These are phyloP conservation scores for Salicornia ramosissima DNA, from an alignment of 148 eudicot species.

Conservation along the genomic window DNA sequence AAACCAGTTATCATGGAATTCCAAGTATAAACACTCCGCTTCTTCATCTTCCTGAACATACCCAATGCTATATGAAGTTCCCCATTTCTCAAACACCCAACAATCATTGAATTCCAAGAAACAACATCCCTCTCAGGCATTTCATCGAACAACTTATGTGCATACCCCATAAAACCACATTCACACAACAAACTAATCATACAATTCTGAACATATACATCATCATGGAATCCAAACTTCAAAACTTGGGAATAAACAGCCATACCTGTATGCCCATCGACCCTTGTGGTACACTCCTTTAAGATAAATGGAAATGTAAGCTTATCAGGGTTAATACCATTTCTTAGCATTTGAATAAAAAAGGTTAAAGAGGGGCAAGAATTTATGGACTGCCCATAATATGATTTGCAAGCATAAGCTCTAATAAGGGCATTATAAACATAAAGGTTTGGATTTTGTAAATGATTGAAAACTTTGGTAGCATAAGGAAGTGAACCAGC, in stretches of 20 bases:
- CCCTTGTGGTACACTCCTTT: constrained; percentile 47
- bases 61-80: constrained; percentile 44
- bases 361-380: constrained; percentile 26
- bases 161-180: constrained; percentile 39
- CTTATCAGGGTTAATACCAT: constrained; percentile 18
- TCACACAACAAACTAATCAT: constrained; percentile 44
- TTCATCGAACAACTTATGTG: constrained; percentile 54
- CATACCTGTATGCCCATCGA: constrained; percentile 35
- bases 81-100: constrained; percentile 55
- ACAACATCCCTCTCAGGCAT: constrained; percentile 50
- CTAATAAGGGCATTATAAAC: constrained; percentile 66
- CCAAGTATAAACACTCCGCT: constrained; percentile 62
- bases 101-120: constrained; percentile 66
- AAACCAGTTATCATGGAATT: constrained; percentile 73
- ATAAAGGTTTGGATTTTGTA: constrained; percentile 45
- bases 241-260: constrained; percentile 43
- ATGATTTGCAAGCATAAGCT: constrained; percentile 38
- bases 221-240: constrained; percentile 39
- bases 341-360: constrained; percentile 42
- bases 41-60: constrained; percentile 54
- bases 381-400: constrained; percentile 17
- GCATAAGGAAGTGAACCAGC: constrained; percentile 51
- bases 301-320: constrained; percentile 53
- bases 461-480: constrained; percentile 28
- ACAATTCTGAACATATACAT: constrained; percentile 41